Conservation (phyloP, 257 asterid species). For the Fraxinus quadrangulata region DNA sequence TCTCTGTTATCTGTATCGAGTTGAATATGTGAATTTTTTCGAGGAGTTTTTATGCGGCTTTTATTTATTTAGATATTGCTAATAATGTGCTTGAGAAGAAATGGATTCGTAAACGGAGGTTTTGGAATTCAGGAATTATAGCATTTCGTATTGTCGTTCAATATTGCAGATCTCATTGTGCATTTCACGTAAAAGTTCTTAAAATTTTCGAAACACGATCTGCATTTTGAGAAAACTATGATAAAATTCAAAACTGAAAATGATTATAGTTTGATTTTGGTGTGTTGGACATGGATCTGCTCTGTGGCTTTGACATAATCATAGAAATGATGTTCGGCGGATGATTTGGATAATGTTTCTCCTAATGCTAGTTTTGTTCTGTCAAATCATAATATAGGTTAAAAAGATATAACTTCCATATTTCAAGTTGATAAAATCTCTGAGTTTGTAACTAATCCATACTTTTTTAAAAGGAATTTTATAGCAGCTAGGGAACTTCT, state of each 20-base stretch:
- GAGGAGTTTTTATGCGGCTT: background rate
- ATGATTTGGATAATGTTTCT: background rate
- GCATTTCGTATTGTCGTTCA: background rate
- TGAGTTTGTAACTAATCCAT: background rate
- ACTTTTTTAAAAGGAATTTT: background rate
- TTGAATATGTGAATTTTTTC: background rate
- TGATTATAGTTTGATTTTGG: background rate
- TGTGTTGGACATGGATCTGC: slow-evolving; percentile 27
- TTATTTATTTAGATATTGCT: background rate
- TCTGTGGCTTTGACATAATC: background rate
- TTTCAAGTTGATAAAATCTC: background rate
- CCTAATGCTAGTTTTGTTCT: background rate
- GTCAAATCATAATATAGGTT: background rate
- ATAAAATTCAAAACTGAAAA: background rate
- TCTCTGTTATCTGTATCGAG: background rate
- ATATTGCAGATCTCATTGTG: background rate
- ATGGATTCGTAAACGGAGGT: background rate
- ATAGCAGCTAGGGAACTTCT: background rate
- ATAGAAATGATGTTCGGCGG: background rate
- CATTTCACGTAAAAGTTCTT: background rate
- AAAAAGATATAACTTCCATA: background rate
- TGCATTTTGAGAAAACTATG: background rate
- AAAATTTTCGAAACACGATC: background rate
- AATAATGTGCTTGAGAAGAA: background rate
- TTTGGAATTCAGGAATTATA: background rate